Evolutionary conservation across 768 basidiomycete species (phyloP).

Genomic region (Favolaschia claudopus): DNA sequence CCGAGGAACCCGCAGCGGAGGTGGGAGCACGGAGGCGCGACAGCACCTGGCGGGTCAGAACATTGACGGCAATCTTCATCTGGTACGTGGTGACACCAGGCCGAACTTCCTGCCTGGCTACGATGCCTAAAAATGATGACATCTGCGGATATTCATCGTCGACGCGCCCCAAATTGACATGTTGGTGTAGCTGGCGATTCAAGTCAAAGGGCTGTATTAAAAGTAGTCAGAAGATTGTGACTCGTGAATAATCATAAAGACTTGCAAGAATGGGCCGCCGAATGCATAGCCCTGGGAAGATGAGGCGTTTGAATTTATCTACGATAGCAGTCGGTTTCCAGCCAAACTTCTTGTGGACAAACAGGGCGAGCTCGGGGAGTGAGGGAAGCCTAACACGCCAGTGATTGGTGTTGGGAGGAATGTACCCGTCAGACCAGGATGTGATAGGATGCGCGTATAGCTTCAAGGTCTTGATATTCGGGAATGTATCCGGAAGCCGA

Average conservation of each 20-base stretch:
- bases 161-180: not conserved
- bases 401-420: not conserved
- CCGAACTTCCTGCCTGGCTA: not conserved
- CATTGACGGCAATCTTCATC: not conserved
- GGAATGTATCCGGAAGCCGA: constrained; percentile 13
- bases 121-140: not conserved
- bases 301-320: not conserved
- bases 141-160: not conserved
- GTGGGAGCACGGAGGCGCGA: not conserved
- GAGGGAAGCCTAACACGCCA: constrained; percentile 9
- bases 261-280: not conserved
- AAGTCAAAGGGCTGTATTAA: not conserved
- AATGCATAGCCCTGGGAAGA: constrained; percentile 5
- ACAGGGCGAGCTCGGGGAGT: constrained; percentile 7
- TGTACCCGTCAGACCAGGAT: constrained; percentile 11
- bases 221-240: not conserved
- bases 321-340: constrained; percentile 1
- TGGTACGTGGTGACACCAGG: not conserved
- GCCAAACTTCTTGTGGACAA: constrained; percentile 17
- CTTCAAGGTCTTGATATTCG: not conserved
- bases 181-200: not conserved
- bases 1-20: not conserved
- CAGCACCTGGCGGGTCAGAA: not conserved
- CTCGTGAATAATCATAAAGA: not conserved
- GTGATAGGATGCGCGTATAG: constrained; percentile 9